phyloP scores from a whole-genome alignment of 352 stramenopile genomes.

The Phytophthora pinifolia region DNA sequence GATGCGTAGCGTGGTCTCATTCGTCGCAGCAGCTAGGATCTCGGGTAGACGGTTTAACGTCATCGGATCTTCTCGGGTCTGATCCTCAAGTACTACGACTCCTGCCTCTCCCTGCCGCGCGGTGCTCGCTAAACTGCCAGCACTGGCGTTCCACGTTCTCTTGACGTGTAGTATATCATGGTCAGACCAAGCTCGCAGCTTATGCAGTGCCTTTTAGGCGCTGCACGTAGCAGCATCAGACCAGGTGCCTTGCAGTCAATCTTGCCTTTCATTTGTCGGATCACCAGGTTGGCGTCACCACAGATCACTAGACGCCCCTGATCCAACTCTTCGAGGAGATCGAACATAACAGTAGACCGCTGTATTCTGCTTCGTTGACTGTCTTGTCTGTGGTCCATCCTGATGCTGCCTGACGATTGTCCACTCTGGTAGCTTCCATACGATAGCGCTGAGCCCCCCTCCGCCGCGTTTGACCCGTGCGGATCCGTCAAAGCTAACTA shows the following conservation, averaged over 20 bases:
- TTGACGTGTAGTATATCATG: too few species aligned
- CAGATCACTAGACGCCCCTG: background rate
- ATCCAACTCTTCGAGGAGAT: background rate
- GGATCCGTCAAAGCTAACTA: conserved; percentile 24
- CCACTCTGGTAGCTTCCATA: conserved; percentile 21
- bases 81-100: too few species aligned
- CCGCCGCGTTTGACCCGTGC: conserved; percentile 3
- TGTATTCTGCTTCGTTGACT: conserved; percentile 28
- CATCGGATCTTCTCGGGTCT: too few species aligned
- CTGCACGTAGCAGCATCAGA: background rate
- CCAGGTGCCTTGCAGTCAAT: background rate
- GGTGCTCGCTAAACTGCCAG: too few species aligned
- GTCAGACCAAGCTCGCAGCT: too few species aligned
- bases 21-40: too few species aligned
- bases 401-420: background rate
- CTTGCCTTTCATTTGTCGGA: conserved; percentile 2
- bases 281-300: conserved; percentile 9
- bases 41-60: too few species aligned
- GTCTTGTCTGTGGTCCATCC: background rate
- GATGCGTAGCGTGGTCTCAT: too few species aligned
- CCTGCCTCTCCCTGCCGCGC: too few species aligned
- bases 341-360: background rate
- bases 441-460: conserved; percentile 10
- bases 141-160: too few species aligned
- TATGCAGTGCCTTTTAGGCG: too few species aligned